phyloP scores from a whole-genome alignment of 495 filamentous ascomycete genomes.

The Xylaria intraflava region DNA sequence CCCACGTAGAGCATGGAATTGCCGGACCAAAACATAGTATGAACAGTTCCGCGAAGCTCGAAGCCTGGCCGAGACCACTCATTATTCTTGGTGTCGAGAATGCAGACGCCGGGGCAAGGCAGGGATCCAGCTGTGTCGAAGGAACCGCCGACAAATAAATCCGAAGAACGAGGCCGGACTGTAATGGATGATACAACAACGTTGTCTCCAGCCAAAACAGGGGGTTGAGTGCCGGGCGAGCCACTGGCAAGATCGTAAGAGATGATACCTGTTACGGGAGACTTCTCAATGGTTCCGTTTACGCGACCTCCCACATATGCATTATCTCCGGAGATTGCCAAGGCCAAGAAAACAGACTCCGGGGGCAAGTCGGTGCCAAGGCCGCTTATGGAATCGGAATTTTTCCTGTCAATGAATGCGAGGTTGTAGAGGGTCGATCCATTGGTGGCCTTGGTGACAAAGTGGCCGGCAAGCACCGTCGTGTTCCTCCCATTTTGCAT shows the following conservation, averaged over 20 bases:
- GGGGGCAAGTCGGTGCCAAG: constrained; percentile 57
- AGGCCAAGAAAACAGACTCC: constrained; percentile 67
- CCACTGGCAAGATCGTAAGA: constrained; percentile 64
- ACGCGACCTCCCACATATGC: constrained; percentile 80
- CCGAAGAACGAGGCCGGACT: constrained; percentile 54
- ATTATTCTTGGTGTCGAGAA: constrained; percentile 56
- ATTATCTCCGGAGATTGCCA: constrained; percentile 59
- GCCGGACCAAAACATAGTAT: constrained; percentile 67
- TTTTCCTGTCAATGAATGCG: constrained; percentile 56
- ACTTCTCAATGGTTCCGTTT: constrained; percentile 59
- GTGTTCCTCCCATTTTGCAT: constrained; percentile 60
- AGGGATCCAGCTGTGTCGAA: constrained; percentile 80
- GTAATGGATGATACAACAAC: constrained; percentile 71
- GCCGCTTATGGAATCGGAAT: constrained; percentile 60
- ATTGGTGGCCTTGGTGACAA: constrained; percentile 61
- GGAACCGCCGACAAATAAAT: constrained; percentile 80
- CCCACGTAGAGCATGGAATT: constrained; percentile 63
- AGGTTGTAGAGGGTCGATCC: constrained; percentile 73
- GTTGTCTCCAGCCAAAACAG: constrained; percentile 57
- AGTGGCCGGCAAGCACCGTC: constrained; percentile 85
- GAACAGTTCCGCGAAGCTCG: constrained; percentile 59
- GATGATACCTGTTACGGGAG: constrained; percentile 63
- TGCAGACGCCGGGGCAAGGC: constrained; percentile 72
- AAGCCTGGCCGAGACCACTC: constrained; percentile 76
- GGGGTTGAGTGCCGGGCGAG: constrained; percentile 60